These are phyloP conservation scores for Aspergillus terreus DNA, from an alignment of 2,329 filamentous ascomycete species.

Conservation along the genomic window DNA sequence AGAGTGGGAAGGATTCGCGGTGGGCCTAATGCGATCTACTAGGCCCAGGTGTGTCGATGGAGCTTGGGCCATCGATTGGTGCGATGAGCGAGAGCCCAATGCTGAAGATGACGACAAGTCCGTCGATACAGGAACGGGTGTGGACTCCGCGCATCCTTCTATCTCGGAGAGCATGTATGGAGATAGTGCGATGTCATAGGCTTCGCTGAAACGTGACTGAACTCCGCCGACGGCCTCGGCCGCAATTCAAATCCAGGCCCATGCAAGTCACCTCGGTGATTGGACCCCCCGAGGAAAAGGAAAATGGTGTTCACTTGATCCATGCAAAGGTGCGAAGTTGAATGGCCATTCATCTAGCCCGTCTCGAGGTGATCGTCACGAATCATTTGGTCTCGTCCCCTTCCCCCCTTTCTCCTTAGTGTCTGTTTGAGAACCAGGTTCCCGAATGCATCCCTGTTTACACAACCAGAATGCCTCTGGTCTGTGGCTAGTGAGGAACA, in stretches of 20 bases:
- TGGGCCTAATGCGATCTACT: constrained; percentile 28
- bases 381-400: constrained; percentile 11
- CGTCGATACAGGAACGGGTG: not conserved
- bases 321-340: constrained; percentile 24
- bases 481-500: not conserved
- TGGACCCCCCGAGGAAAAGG: constrained; percentile 18
- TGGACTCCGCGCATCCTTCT: not conserved
- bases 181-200: constrained; percentile 1
- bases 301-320: constrained; percentile 14
- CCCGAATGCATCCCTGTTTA: constrained; percentile 2
- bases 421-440: constrained; percentile 3
- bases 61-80: constrained; percentile 31
- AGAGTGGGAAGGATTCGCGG: not conserved
- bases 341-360: constrained; percentile 17
- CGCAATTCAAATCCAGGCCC: constrained; percentile 23
- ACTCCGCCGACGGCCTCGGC: constrained; percentile 17
- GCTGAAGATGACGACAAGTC: constrained; percentile 18
- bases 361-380: constrained; percentile 23
- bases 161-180: not conserved
- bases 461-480: constrained; percentile 1
- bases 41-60: constrained; percentile 21
- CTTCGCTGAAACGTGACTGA: constrained; percentile 6
- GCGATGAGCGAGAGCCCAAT: constrained; percentile 13
- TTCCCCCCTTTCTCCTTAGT: constrained; percentile 5
- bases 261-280: constrained; percentile 29